Base-by-base conservation (phyloP, 1,284 basidiomycete genomes). In the Ceratobasidium papillatum region DNA sequence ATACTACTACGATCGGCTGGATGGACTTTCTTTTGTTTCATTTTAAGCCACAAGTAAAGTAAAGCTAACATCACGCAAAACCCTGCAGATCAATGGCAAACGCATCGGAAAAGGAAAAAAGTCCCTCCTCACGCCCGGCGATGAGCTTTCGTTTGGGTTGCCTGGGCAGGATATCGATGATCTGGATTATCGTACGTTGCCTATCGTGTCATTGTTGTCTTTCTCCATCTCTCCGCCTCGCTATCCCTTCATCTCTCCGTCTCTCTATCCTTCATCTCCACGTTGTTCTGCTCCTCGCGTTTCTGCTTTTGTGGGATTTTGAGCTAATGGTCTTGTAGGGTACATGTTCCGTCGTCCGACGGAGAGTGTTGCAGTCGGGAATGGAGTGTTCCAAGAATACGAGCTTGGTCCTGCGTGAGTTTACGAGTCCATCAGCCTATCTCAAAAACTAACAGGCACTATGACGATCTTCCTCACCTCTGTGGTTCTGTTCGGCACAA, bases 111-210 rank as follows among this genome's bases (percentile, higher is more conserved):
- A 84, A 78, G 85, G 84, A 77, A 84, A 85, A 45, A 85, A 85
- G 43, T 84, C 86, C 38, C 84, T 94, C 64, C 83, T 96, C 64
- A 85, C 85, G 30, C 91, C 95, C 77, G 94, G 94, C 3, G 92
- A 91, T 78, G 94, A 95, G 81, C 86, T 96, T 74, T 90, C 91
- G 5, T 91, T 96, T 78, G 94, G 94, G 5, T 87, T 89, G 1
- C 82, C 83, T 61, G 80, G 81, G 8, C 83, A 85, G 7, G 82
- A 85, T 71, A 82, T 81, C 32, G 82, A 83, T 64, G 85, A 85
- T 5, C 90, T 92, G 77, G 89, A 91, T 78, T 90, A 88, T 78
- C 86, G 87, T 87, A 71, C 69, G 87, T 81, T 41, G 38, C 14
- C 38, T 41, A 41, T 41, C 7, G 14, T 41, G 14, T 41, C 38